These are phyloP conservation scores for Apiotrichum laibachii DNA, from an alignment of 1,284 basidiomycete genomes.

Conservation along the genomic window DNA sequence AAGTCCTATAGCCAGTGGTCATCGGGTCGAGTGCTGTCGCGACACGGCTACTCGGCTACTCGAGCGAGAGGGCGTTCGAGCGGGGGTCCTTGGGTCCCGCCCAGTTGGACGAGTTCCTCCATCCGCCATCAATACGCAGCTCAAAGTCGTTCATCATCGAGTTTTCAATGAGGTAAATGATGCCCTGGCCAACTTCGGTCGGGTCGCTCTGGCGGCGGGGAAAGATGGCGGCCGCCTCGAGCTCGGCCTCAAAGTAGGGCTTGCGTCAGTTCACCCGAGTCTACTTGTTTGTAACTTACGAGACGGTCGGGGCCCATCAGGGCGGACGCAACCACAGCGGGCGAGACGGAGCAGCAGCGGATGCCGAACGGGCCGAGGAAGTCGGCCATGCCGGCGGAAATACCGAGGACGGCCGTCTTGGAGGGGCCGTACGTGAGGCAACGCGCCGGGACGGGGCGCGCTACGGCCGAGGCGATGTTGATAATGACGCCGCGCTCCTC, in stretches of 20 bases:
- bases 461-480: constrained; percentile 36
- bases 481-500: constrained; percentile 39
- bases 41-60: too few relatives aligned
- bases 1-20: too few relatives aligned
- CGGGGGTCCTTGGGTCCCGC: constrained; percentile 19
- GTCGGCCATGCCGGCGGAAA: constrained; percentile 24
- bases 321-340: constrained; percentile 34
- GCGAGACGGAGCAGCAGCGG: constrained; percentile 33
- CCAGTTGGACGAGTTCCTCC: constrained; percentile 27
- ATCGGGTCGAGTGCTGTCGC: too few relatives aligned
- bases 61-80: constrained; percentile 19
- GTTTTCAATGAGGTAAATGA: constrained; percentile 35
- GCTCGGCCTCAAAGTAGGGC: constrained; percentile 27
- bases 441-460: constrained; percentile 28
- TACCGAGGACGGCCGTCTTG: constrained; percentile 31
- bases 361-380: constrained; percentile 35
- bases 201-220: constrained; percentile 22
- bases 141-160: constrained; percentile 37
- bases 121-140: constrained; percentile 26
- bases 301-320: constrained; percentile 27
- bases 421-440: constrained; percentile 34
- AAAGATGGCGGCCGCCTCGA: constrained; percentile 25
- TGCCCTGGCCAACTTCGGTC: constrained; percentile 24
- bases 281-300: constrained; percentile 4
- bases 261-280: neutral